Evolutionary conservation across 2,329 filamentous ascomycete species (phyloP).

Genomic region (Ophiobolus disseminans): DNA sequence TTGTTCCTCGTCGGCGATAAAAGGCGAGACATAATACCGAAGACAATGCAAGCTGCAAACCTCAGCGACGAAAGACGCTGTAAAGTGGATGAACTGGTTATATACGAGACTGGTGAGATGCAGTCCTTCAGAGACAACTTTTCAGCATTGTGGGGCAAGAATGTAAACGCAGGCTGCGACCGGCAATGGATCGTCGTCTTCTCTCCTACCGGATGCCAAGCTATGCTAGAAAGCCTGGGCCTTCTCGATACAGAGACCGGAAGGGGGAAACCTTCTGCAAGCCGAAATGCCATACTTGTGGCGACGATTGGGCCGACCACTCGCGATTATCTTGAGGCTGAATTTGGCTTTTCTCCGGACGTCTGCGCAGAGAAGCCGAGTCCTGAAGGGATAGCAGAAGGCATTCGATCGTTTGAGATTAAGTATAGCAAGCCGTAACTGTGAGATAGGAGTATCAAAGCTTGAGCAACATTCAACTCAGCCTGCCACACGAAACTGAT

Average conservation of each 20-base stretch:
- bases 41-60: conserved; percentile 68
- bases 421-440: too few species aligned
- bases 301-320: conserved; percentile 96
- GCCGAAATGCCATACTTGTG: conserved; percentile 64
- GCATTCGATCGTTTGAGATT: conserved; percentile 59
- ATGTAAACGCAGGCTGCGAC: conserved; percentile 41
- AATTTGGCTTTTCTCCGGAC: conserved; percentile 73
- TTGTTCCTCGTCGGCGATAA: conserved; percentile 92
- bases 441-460: neutral
- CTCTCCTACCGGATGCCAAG: conserved; percentile 67
- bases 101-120: conserved; percentile 89
- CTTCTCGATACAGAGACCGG: conserved; percentile 53
- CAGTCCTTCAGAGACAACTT: conserved; percentile 77
- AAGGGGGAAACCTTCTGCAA: conserved; percentile 32
- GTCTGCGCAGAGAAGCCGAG: conserved; percentile 84
- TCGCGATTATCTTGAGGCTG: conserved; percentile 70
- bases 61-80: conserved; percentile 63
- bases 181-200: conserved; percentile 78
- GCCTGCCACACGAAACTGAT: too few species aligned
- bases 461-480: neutral
- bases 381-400: conserved; percentile 77
- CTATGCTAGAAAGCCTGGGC: conserved; percentile 63
- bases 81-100: conserved; percentile 76
- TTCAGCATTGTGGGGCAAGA: conserved; percentile 56
- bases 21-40: conserved; percentile 87